Evolutionary conservation across 2,329 filamentous ascomycete species (phyloP).

Genomic region (Cercospora sojina): DNA sequence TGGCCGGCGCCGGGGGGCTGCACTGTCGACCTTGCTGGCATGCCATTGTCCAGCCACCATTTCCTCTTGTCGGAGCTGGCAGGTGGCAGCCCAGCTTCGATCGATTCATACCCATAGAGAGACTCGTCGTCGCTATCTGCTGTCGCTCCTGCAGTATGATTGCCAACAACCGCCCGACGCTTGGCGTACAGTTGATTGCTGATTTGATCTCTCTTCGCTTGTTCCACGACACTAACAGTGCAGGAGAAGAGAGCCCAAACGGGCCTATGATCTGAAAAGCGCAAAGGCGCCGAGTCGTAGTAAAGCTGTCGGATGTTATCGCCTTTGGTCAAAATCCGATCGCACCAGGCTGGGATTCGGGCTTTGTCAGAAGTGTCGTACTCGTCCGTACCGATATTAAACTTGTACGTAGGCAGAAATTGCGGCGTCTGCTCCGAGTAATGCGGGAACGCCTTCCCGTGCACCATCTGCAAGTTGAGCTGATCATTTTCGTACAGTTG

Average conservation of each 20-base stretch:
- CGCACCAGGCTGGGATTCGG: constrained; percentile 95
- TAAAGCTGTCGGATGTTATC: constrained; percentile 75
- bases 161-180: constrained; percentile 65
- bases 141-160: constrained; percentile 57
- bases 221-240: constrained; percentile 75
- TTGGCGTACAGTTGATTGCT: constrained; percentile 71
- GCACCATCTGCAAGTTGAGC: constrained; percentile 94
- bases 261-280: constrained; percentile 93
- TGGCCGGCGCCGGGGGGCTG: constrained; percentile 63
- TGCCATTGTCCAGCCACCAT: constrained; percentile 66
- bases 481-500: constrained; percentile 90
- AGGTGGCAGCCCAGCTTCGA: constrained; percentile 71
- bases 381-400: constrained; percentile 79
- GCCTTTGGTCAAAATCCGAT: constrained; percentile 86
- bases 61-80: constrained; percentile 62
- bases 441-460: constrained; percentile 81
- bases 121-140: constrained; percentile 75
- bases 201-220: constrained; percentile 68
- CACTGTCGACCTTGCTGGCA: constrained; percentile 72
- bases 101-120: constrained; percentile 74
- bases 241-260: constrained; percentile 90
- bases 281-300: constrained; percentile 78
- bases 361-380: constrained; percentile 96
- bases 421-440: constrained; percentile 87
- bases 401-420: constrained; percentile 95